Percentiles rank a stretch among this genome's conserved stretches.
phyloP scores from a whole-genome alignment of 2,329 filamentous ascomycete genomes.

The Trichophyton equinum region DNA sequence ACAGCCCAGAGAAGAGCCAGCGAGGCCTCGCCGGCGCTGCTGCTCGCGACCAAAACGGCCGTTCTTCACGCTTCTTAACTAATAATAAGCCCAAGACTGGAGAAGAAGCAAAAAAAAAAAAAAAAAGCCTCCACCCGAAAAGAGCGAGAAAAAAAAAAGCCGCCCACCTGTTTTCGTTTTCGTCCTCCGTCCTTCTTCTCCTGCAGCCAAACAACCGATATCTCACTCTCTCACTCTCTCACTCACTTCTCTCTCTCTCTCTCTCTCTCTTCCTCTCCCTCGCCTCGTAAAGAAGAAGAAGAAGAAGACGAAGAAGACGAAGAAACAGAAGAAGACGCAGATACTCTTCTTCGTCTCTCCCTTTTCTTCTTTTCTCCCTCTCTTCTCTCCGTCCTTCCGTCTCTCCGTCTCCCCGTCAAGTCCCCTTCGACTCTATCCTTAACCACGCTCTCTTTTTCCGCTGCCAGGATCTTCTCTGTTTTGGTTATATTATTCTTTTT shows the following conservation, averaged over 20 bases:
- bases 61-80: neutral
- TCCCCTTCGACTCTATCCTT: slow-evolving; percentile 12
- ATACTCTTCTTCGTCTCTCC: neutral
- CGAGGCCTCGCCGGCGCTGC: too few relatives aligned
- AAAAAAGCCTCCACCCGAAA: neutral
- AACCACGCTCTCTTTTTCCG: slow-evolving; percentile 13
- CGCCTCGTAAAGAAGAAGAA: neutral
- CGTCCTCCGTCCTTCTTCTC: neutral
- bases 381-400: slow-evolving; percentile 23
- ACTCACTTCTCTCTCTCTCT: neutral
- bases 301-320: neutral
- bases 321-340: neutral
- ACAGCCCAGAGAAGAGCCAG: too few relatives aligned
- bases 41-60: neutral
- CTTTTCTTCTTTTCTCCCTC: slow-evolving; percentile 22
- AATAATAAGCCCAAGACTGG: neutral
- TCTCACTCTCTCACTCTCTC: neutral
- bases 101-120: neutral
- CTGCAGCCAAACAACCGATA: neutral
- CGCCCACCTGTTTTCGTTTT: neutral
- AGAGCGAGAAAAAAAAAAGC: neutral
- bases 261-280: neutral
- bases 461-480: slow-evolving; percentile 6
- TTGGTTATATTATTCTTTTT: slow-evolving; percentile 9
- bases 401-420: slow-evolving; percentile 1